Percentiles rank a stretch among this genome's conserved stretches.
Evolutionary conservation across 768 basidiomycete genomes (phyloP).

Genomic region (Russula lepida): DNA sequence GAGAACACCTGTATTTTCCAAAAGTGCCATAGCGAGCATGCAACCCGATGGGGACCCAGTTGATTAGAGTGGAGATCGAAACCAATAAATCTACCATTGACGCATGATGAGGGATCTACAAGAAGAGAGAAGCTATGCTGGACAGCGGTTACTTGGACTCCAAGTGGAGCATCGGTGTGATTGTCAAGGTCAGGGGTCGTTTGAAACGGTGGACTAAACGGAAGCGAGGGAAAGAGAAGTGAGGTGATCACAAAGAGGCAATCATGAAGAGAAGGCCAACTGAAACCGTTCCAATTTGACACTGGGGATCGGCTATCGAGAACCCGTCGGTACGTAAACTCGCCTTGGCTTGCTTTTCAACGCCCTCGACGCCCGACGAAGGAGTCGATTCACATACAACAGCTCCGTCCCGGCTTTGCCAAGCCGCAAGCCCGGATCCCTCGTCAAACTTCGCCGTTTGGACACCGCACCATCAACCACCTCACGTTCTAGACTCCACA

Average conservation of each 20-base stretch:
- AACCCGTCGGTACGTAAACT: constrained; percentile 10
- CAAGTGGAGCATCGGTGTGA: neutral
- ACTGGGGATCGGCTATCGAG: constrained; percentile 6
- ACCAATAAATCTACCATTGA: constrained; percentile 14
- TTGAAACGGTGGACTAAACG: constrained; percentile 5
- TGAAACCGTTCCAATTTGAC: constrained; percentile 7
- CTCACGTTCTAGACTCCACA: constrained; percentile 14
- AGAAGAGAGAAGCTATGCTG: neutral
- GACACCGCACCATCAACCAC: constrained; percentile 4
- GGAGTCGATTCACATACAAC: neutral
- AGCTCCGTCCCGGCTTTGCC: constrained; percentile 5
- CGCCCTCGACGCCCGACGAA: constrained; percentile 6
- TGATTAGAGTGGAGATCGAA: constrained; percentile 18
- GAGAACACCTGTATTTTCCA: neutral
- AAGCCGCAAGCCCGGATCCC: neutral
- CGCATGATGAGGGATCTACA: constrained; percentile 19
- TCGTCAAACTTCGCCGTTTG: neutral
- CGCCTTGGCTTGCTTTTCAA: neutral
- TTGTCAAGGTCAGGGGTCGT: neutral
- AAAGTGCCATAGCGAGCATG: neutral
- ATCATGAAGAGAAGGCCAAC: constrained; percentile 6
- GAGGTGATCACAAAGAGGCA: constrained; percentile 6
- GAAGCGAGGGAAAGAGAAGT: neutral
- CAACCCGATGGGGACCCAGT: neutral
- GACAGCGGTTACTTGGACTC: neutral